Conservation (phyloP, 805 yeast genomes). For the Clavispora fructus region DNA sequence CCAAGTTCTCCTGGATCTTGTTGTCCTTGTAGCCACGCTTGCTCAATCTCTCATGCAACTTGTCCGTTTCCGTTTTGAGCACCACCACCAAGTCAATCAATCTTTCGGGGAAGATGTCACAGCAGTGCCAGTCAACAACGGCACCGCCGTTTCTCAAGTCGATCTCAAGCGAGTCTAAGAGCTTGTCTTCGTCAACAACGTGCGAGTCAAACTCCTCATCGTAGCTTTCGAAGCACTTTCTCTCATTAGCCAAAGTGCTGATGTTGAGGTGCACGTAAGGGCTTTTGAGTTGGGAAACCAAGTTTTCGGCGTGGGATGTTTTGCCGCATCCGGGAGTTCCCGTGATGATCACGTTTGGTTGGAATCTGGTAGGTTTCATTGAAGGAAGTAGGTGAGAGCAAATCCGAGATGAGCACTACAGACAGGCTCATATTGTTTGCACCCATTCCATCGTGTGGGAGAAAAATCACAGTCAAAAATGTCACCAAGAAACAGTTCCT, state of each 20-base stretch:
- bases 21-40: slow-evolving; percentile 73
- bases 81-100: slow-evolving; percentile 91
- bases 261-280: slow-evolving; percentile 55
- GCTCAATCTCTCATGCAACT: slow-evolving; percentile 68
- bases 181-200: slow-evolving; percentile 88
- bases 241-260: slow-evolving; percentile 75
- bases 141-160: slow-evolving; percentile 78
- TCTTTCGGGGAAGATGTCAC: slow-evolving; percentile 91
- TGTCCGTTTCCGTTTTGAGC: slow-evolving; percentile 67
- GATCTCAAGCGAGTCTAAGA: slow-evolving; percentile 76
- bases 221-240: slow-evolving; percentile 73
- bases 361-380: slow-evolving; percentile 4
- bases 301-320: slow-evolving; percentile 63
- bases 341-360: slow-evolving; percentile 80
- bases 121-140: slow-evolving; percentile 96
- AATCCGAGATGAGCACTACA: background rate
- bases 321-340: slow-evolving; percentile 97
- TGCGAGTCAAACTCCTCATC: slow-evolving; percentile 82
- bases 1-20: slow-evolving; percentile 86
- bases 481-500: too few species aligned
- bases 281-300: slow-evolving; percentile 44
- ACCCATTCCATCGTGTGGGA: too few species aligned
- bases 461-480: too few species aligned
- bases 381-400: background rate
- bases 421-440: background rate